phyloP scores from a whole-genome alignment of 768 basidiomycete species.

The Podaxis sp. region DNA sequence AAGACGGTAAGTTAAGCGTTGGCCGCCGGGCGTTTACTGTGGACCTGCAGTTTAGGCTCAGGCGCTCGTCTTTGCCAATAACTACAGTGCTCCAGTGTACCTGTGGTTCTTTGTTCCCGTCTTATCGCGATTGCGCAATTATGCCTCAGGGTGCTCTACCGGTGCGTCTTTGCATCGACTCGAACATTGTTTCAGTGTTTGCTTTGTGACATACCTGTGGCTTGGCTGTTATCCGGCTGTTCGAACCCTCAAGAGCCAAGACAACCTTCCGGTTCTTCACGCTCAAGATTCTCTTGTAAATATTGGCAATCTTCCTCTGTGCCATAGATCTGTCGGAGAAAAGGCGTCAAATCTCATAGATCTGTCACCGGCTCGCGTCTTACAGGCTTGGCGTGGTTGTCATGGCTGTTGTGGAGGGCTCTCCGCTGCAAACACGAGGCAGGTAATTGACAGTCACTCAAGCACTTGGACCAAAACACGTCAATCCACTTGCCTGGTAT shows the following conservation, averaged over 20 bases:
- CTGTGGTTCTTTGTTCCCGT: neutral
- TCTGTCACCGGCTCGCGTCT: neutral
- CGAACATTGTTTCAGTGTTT: too few relatives aligned
- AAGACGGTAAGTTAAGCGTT: neutral
- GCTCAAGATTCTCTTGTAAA: conserved; percentile 7
- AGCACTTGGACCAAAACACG: conserved; percentile 3
- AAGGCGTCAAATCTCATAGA: neutral
- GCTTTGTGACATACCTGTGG: too few relatives aligned
- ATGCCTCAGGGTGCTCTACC: neutral
- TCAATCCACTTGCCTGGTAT: neutral
- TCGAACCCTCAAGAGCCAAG: neutral
- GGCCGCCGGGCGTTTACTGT: neutral
- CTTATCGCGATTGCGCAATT: neutral
- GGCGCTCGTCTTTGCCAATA: neutral
- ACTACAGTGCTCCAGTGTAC: neutral
- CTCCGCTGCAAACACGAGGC: neutral
- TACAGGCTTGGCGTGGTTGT: conserved; percentile 1
- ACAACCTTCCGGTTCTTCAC: too few relatives aligned
- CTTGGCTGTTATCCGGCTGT: neutral
- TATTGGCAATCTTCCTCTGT: neutral
- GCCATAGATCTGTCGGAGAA: conserved; percentile 8
- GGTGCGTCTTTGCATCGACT: neutral
- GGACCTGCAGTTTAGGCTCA: neutral
- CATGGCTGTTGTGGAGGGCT: neutral
- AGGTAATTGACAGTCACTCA: neutral